A percentile compares a stretch with the other conserved stretches of the same genome.
Evolutionary conservation across 805 yeast species (phyloP).

Genomic region (Maudiozyma barnettii): DNA sequence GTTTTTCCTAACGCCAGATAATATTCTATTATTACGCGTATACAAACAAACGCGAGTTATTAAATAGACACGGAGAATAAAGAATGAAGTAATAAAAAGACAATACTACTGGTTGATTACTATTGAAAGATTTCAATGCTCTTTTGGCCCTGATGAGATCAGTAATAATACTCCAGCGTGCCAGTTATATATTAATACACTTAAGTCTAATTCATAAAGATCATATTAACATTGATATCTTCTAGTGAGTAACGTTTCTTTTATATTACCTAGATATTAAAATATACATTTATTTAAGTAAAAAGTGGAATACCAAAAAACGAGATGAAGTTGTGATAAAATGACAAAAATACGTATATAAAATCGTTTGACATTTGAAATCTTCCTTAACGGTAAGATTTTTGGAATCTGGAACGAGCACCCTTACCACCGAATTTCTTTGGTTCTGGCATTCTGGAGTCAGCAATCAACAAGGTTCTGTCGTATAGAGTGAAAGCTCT

Average conservation of each 20-base stretch:
- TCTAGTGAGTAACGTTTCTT: conserved; percentile 15
- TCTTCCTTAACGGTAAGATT: conserved; percentile 90
- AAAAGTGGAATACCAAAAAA: conserved; percentile 9
- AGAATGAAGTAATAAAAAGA: neutral
- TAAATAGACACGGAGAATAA: neutral
- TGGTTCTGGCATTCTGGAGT: conserved; percentile 99
- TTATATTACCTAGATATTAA: conserved; percentile 20
- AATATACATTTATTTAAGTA: conserved; percentile 25
- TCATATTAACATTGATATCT: neutral
- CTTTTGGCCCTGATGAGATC: too few relatives aligned
- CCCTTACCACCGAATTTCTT: conserved; percentile 99
- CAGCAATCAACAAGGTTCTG: conserved; percentile 99
- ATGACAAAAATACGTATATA: conserved; percentile 45
- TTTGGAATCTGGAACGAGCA: conserved; percentile 99
- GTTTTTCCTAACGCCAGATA: too few relatives aligned
- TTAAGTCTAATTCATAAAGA: too few relatives aligned
- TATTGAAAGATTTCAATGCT: too few relatives aligned
- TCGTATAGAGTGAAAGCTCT: conserved; percentile 95
- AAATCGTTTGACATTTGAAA: conserved; percentile 21
- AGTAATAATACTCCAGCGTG: too few relatives aligned
- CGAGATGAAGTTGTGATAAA: conserved; percentile 3
- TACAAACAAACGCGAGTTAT: conserved; percentile 2
- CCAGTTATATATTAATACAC: too few relatives aligned
- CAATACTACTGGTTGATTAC: neutral
- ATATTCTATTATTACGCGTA: conserved; percentile 1